A percentile compares a stretch with the other conserved stretches of the same genome.
phyloP scores from a whole-genome alignment of 371 early-diverging fungal genomes.

The Neoconidiobolus thromboides region DNA sequence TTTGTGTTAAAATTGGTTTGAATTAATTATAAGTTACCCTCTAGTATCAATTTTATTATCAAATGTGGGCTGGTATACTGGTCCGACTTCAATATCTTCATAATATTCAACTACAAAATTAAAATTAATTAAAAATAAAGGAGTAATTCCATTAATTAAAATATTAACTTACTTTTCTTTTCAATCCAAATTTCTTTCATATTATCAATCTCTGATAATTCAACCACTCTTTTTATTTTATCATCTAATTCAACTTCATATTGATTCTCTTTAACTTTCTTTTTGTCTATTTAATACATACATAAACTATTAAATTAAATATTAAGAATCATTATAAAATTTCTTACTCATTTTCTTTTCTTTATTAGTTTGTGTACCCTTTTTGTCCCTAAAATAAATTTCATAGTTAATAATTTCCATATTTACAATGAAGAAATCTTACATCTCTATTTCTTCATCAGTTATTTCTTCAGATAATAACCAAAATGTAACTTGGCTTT shows the following conservation, averaged over 20 bases:
- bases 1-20: no score
- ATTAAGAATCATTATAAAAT: no score
- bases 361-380: no score
- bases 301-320: no score
- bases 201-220: conserved; percentile 15
- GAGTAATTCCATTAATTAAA: no score
- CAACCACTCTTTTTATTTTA: conserved; percentile 7
- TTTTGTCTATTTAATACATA: conserved; percentile 6
- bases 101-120: conserved; percentile 22
- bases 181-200: conserved; percentile 20
- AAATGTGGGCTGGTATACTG: conserved; percentile 25
- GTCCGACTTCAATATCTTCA: conserved; percentile 41
- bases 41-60: conserved; percentile 31
- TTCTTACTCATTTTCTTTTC: no score
- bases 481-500: no score
- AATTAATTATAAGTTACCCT: conserved; percentile 11
- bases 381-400: no score
- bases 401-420: no score
- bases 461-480: no score
- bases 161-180: conserved; percentile 28
- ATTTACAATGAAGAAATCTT: no score
- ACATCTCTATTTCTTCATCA: no score
- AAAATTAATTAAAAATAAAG: not conserved
- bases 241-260: not conserved
- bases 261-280: conserved; percentile 4